phyloP scores from a whole-genome alignment of 148 eudicot genomes.

The Rheum nobile region DNA sequence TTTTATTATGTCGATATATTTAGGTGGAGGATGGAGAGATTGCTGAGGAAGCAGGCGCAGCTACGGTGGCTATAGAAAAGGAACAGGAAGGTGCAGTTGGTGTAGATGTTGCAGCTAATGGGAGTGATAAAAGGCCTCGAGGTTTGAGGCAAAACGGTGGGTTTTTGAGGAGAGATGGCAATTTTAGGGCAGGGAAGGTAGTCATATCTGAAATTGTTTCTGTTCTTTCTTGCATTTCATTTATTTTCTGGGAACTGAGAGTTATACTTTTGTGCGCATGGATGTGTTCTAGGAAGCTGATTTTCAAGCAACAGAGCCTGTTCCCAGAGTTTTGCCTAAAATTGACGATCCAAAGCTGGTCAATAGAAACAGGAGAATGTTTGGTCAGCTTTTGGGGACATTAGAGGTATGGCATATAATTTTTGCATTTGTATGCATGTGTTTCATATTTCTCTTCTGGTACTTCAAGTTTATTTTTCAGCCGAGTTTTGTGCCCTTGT shows the following conservation, averaged over 20 bases:
- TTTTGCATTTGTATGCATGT: neutral
- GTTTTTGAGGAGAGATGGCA: slow-evolving; percentile 30
- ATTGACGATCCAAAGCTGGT: slow-evolving; percentile 75
- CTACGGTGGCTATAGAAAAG: slow-evolving; percentile 7
- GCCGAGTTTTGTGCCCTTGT: neutral
- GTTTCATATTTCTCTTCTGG: neutral
- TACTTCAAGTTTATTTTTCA: neutral
- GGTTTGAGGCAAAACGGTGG: slow-evolving; percentile 18
- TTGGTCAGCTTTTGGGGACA: slow-evolving; percentile 88
- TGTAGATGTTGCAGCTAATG: slow-evolving; percentile 13
- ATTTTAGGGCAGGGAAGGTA: slow-evolving; percentile 41
- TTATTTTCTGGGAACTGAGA: neutral
- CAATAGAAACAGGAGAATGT: slow-evolving; percentile 76
- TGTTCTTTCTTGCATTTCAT: neutral
- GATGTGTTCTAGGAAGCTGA: slow-evolving; percentile 46
- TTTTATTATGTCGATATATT: slow-evolving; percentile 1
- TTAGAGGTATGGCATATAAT: slow-evolving; percentile 49
- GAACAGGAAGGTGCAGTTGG: slow-evolving; percentile 23
- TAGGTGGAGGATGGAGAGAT: slow-evolving; percentile 58
- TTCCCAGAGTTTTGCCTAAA: slow-evolving; percentile 71
- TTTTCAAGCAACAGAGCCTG: slow-evolving; percentile 37
- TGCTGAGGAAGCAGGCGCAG: slow-evolving; percentile 6
- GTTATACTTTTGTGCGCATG: neutral
- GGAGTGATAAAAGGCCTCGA: slow-evolving; percentile 29
- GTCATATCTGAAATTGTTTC: slow-evolving; percentile 9